These are phyloP conservation scores for Auxenochlorella pyrenoidosa DNA, from an alignment of 139 green algal genomes.

Conservation along the genomic window DNA sequence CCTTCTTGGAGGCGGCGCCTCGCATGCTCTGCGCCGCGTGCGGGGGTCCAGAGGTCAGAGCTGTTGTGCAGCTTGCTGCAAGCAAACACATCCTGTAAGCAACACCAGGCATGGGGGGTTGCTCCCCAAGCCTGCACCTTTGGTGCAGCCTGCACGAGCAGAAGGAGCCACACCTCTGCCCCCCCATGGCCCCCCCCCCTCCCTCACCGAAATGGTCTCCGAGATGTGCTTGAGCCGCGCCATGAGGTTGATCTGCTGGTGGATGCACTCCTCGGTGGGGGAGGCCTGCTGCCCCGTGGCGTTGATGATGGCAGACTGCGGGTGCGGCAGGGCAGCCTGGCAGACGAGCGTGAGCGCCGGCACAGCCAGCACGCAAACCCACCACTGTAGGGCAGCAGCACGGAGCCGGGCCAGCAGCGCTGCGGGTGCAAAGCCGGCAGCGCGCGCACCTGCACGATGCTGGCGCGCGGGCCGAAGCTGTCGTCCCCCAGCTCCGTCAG, in stretches of 20 bases:
- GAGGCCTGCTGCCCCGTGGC: constrained; percentile 24
- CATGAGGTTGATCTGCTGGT: constrained; percentile 79
- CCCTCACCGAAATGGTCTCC: constrained; percentile 64
- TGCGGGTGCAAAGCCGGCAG: not conserved
- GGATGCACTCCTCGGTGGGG: constrained; percentile 59
- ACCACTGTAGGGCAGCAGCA: not conserved
- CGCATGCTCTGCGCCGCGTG: constrained; percentile 37
- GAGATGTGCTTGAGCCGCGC: constrained; percentile 68
- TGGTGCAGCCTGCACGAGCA: too few relatives aligned
- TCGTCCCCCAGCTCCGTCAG: constrained; percentile 75
- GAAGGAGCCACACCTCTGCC: too few relatives aligned
- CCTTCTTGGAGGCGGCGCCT: constrained; percentile 50
- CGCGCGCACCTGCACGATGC: constrained; percentile 12
- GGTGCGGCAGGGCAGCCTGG: too few relatives aligned
- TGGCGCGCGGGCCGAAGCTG: constrained; percentile 1
- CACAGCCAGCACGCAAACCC: too few relatives aligned
- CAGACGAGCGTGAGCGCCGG: not conserved
- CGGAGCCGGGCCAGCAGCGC: not conserved
- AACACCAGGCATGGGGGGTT: not conserved
- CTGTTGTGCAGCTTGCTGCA: not conserved
- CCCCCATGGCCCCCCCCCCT: too few relatives aligned
- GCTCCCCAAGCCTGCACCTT: too few relatives aligned
- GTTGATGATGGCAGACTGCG: constrained; percentile 19
- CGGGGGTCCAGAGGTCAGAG: not conserved
- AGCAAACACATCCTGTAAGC: not conserved